Evolutionary conservation across 805 yeast genomes (phyloP).

Genomic region (Wickerhamomyces hampshirensis): DNA sequence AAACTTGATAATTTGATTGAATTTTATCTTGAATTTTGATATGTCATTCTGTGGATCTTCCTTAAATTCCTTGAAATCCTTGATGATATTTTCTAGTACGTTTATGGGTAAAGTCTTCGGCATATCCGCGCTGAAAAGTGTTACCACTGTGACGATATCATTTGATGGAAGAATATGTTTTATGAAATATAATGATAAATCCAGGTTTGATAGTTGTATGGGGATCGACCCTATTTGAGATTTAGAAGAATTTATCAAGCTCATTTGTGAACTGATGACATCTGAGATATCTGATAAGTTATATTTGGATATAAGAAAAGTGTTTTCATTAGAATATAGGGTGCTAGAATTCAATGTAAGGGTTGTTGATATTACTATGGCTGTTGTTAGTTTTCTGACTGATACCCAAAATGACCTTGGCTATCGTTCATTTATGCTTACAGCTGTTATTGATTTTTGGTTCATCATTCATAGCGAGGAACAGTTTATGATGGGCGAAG

Average conservation of each 20-base stretch:
- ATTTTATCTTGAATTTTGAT: conserved; percentile 50
- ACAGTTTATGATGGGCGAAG: too few species aligned
- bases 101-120: conserved; percentile 19
- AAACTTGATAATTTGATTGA: conserved; percentile 51
- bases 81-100: conserved; percentile 30
- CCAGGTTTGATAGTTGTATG: conserved; percentile 6
- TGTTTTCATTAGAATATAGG: conserved; percentile 51
- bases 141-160: conserved; percentile 20
- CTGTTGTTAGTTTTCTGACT: neutral
- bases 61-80: conserved; percentile 40
- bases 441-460: neutral
- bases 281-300: conserved; percentile 47
- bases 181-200: conserved; percentile 16
- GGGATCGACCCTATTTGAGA: conserved; percentile 26
- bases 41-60: conserved; percentile 6
- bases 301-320: conserved; percentile 34
- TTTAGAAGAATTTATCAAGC: conserved; percentile 45
- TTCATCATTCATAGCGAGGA: conserved; percentile 1
- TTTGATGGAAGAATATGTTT: conserved; percentile 19
- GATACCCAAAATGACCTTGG: conserved; percentile 2
- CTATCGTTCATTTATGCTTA: conserved; percentile 7
- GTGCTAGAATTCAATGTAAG: conserved; percentile 54
- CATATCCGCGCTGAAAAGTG: conserved; percentile 15
- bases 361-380: conserved; percentile 38
- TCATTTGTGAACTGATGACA: conserved; percentile 48